Base-by-base conservation (phyloP, 176 grass and related monocot species). In the Oryza longistaminata region DNA sequence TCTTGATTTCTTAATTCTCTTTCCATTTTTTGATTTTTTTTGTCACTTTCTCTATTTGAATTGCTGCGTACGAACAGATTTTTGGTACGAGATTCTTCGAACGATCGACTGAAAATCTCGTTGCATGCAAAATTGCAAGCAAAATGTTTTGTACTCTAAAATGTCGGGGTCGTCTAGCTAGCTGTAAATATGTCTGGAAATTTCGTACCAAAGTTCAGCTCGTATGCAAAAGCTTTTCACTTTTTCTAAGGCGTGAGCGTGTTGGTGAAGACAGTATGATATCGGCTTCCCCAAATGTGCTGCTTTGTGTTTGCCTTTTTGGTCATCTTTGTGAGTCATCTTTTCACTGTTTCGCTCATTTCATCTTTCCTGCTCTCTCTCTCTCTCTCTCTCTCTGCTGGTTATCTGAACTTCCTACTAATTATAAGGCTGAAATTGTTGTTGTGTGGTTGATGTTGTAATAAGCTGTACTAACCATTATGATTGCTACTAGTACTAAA, bases 281-380 rank as follows among this genome's bases (percentile, higher is more conserved):
- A 26, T 48, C 64, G 74, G 80, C 74, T 64, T 90, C 84, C 10
- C 49, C 68, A 83, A 68, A 62, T 60, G 48, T n/a, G 46, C 46
- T 53, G 50, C 69, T 75, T 66, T 81, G 73, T 64, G 42, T 73
- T 90, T 80, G 84, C 65, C 39, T 68, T 90, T 90, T 87, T 22
- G 61, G 74, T 11, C 46, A 83, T 68, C 69, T 80, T 70, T 17
- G 66, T 40, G 17, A 13, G 12, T 66, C 58, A 61, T 61, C 33
- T 24, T 74, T 82, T 77, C 44, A 61, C 84, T 48, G 45, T 82
- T 29, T 3, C 6, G 3, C 33, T 72, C 80, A 70, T 75, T 52
- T 44, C 40, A 74, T 90, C 83, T 90, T 13, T 76, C 75, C 9
- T 44, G 42, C 75, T 87, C 70, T 90, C 70, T 19, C n/a, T n/a